Evolutionary conservation across 176 grass and related monocot genomes (phyloP), one percentile per base, ranked within the genome.

Genomic region (Eleusine coracana): DNA sequence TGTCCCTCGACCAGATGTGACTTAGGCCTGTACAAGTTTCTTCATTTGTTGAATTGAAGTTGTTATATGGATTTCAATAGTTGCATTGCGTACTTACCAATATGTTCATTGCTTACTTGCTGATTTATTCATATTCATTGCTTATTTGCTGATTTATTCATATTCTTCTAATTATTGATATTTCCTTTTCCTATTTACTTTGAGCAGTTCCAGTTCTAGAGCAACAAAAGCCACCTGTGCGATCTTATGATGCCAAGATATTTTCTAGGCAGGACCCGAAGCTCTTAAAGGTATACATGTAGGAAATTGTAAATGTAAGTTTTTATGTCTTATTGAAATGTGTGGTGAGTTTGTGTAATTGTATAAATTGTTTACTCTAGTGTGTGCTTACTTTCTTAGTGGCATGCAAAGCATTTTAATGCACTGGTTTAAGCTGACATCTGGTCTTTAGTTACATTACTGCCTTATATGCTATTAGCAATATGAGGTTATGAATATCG

Each of bases 241-340:
- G 85, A 61, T 82, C 89, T 66, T 90, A 98, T 85, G 96, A 92
- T 84, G 28, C 63, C 10, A 93, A 93, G 68, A 84, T 95, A 61
- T 98, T 92, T 85, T 82, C 82, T 85, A 95, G 91, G 81, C 91
- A 96, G 38, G 89, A 96, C 86, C 45, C 65, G 16, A 90, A 96
- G 74, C 55, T 80, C 83, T 82, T 83, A 66, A 99, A 99, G 91
- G 93, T 99, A 86, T 80, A 60, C 81, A 20, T 69, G 71, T 82
- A 80, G 54, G 16, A 20, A 78, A 78, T 90, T 77, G n/a, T 41
- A 46, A 40, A 85, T 70, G 29, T 69, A 88, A 46, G 64, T 89
- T 76, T 55, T 14, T 76, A 50, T 71, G 13, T 64, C 54, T 28
- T 85, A 76, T 79, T 39, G n/a, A 51, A 83, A 44, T 63, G 25